These are phyloP conservation scores for Neopestalotiopsis sp. DNA, from an alignment of 2,329 filamentous ascomycete species.

Conservation along the genomic window DNA sequence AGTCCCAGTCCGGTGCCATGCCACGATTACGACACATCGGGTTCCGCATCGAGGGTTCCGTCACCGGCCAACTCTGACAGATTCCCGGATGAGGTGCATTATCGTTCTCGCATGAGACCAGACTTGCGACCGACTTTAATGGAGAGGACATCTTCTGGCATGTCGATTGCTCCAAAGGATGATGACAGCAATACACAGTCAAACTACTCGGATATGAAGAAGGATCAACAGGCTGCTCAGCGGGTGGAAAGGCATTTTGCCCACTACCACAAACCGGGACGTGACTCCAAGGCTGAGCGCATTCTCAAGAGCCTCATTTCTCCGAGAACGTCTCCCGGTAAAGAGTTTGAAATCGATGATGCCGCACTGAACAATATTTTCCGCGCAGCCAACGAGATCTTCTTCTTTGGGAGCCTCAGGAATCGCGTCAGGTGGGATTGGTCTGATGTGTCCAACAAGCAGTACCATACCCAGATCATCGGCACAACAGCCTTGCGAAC, in stretches of 20 bases:
- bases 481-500: slow-evolving; percentile 66
- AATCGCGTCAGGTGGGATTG: slow-evolving; percentile 68
- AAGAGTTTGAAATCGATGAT: slow-evolving; percentile 60
- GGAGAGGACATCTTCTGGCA: slow-evolving; percentile 55
- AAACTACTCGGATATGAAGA: slow-evolving; percentile 42
- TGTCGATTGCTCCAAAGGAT: slow-evolving; percentile 49
- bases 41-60: slow-evolving; percentile 17
- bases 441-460: slow-evolving; percentile 54
- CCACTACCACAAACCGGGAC: slow-evolving; percentile 47
- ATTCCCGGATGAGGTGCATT: slow-evolving; percentile 7
- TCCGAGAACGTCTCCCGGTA: slow-evolving; percentile 46
- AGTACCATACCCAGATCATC: slow-evolving; percentile 61
- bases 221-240: slow-evolving; percentile 53
- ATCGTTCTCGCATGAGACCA: slow-evolving; percentile 4
- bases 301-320: slow-evolving; percentile 64
- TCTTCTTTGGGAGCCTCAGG: slow-evolving; percentile 61
- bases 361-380: slow-evolving; percentile 63
- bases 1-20: slow-evolving; percentile 23
- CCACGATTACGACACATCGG: slow-evolving; percentile 30
- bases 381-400: slow-evolving; percentile 64
- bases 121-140: slow-evolving; percentile 32
- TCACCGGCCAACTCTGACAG: slow-evolving; percentile 22
- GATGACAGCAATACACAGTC: slow-evolving; percentile 31
- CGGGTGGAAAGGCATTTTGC: slow-evolving; percentile 54
- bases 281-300: slow-evolving; percentile 58